These are phyloP conservation scores for Curvularia eragrostidis DNA, from an alignment of 2,329 filamentous ascomycete genomes.

Conservation along the genomic window DNA sequence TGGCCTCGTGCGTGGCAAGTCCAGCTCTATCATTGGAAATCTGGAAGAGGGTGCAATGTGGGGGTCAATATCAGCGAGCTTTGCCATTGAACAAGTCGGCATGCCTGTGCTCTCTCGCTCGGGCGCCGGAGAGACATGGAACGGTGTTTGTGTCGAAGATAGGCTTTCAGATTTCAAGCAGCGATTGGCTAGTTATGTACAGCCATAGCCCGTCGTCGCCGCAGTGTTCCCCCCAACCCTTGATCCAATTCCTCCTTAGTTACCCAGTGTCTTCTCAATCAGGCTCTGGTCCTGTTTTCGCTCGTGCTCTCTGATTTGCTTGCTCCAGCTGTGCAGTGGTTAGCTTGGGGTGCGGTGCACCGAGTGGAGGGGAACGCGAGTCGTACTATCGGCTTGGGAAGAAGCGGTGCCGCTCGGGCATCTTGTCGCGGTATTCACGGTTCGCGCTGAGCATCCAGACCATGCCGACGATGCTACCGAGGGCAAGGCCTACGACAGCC, in stretches of 20 bases:
- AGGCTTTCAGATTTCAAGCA: conserved; percentile 53
- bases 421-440: conserved; percentile 73
- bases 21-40: conserved; percentile 50
- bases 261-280: conserved; percentile 23
- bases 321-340: conserved; percentile 67
- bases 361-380: conserved; percentile 7
- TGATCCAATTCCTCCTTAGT: conserved; percentile 4
- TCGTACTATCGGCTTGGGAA: conserved; percentile 84
- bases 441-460: conserved; percentile 77
- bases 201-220: conserved; percentile 40
- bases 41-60: conserved; percentile 76
- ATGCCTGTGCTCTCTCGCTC: conserved; percentile 65
- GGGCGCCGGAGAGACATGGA: conserved; percentile 55
- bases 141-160: conserved; percentile 53
- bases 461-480: conserved; percentile 71
- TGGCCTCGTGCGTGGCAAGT: conserved; percentile 60
- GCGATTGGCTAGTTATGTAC: conserved; percentile 49
- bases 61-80: conserved; percentile 84
- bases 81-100: conserved; percentile 93
- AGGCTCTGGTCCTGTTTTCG: conserved; percentile 52
- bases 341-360: conserved; percentile 28
- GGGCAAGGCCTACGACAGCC: conserved; percentile 71
- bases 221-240: conserved; percentile 2
- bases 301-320: conserved; percentile 74
- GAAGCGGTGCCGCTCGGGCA: conserved; percentile 79